Conservation (phyloP, 2,329 filamentous ascomycete genomes). For the Fusarium pseudonygamai region DNA sequence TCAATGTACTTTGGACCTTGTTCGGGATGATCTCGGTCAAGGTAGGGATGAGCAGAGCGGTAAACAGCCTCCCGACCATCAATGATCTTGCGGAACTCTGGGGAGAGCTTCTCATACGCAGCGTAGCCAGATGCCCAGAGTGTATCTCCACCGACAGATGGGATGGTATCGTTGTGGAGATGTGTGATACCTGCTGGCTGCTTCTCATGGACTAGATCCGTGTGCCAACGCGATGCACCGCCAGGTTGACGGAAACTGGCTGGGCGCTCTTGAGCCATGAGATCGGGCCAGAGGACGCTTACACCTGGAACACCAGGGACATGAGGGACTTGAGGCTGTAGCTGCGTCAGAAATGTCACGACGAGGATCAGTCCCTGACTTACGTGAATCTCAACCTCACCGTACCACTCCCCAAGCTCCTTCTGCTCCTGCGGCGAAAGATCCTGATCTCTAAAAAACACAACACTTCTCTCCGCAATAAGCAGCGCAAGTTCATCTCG, state of each 20-base stretch:
- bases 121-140: conserved; percentile 77
- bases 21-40: conserved; percentile 69
- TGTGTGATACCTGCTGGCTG: conserved; percentile 77
- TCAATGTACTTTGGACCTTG: conserved; percentile 73
- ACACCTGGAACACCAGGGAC: conserved; percentile 74
- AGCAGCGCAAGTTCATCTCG: conserved; percentile 70
- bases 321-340: conserved; percentile 74
- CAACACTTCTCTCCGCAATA: conserved; percentile 71
- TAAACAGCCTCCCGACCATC: conserved; percentile 74
- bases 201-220: conserved; percentile 75
- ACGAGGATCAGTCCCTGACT: conserved; percentile 34
- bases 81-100: conserved; percentile 74
- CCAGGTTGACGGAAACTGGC: conserved; percentile 73
- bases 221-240: conserved; percentile 75
- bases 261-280: conserved; percentile 68
- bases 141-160: conserved; percentile 73
- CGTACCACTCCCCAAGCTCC: conserved; percentile 69
- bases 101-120: conserved; percentile 78
- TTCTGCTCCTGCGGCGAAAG: conserved; percentile 70
- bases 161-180: conserved; percentile 74
- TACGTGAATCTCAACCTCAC: conserved; percentile 75
- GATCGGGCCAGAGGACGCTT: conserved; percentile 75
- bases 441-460: conserved; percentile 73
- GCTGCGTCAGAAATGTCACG: too few species aligned
- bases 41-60: conserved; percentile 71